A percentile compares a stretch with the other conserved stretches of the same genome.
Conservation (phyloP, 331 rosid species). For the Pyrus hybrid region DNA sequence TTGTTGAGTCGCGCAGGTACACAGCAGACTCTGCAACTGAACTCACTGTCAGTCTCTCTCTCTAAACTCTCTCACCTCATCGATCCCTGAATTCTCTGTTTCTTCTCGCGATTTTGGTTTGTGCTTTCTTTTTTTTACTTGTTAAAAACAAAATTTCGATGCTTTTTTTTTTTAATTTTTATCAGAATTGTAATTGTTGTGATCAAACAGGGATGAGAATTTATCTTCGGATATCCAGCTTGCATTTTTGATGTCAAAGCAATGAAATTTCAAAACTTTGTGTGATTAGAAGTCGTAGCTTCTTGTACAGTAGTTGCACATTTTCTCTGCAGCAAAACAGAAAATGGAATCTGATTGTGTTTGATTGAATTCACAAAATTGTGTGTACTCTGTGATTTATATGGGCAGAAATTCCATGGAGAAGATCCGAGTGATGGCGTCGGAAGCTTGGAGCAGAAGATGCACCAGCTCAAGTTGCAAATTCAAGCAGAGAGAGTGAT, state of each 20-base stretch:
- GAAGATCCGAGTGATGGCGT: slow-evolving; percentile 31
- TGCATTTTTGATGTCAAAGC: slow-evolving; percentile 1
- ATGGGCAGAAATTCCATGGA: slow-evolving; percentile 34
- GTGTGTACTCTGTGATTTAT: not conserved
- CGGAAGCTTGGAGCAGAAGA: slow-evolving; percentile 47
- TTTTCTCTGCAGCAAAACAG: not conserved
- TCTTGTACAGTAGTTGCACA: not conserved
- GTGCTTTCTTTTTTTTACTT: not conserved
- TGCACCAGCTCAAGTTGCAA: slow-evolving; percentile 66
- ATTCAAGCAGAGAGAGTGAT: slow-evolving; percentile 59
- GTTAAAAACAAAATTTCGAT: not conserved
- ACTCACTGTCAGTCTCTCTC: slow-evolving; percentile 47
- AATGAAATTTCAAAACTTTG: not conserved
- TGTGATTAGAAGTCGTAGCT: not conserved
- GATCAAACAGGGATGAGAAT: not conserved
- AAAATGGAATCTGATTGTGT: not conserved
- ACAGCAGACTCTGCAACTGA: slow-evolving; percentile 31
- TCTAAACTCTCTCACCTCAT: not conserved
- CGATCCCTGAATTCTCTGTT: not conserved
- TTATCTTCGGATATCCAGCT: not conserved
- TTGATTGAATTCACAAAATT: not conserved
- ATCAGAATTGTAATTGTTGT: slow-evolving; percentile 4
- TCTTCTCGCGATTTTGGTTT: not conserved
- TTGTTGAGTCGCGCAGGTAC: slow-evolving; percentile 8
- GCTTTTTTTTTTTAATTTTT: not conserved